Evolutionary conservation across 192 early-diverging fungal species (phyloP), one percentile per base, ranked within the genome.

Genomic region (Dissophora ornata): DNA sequence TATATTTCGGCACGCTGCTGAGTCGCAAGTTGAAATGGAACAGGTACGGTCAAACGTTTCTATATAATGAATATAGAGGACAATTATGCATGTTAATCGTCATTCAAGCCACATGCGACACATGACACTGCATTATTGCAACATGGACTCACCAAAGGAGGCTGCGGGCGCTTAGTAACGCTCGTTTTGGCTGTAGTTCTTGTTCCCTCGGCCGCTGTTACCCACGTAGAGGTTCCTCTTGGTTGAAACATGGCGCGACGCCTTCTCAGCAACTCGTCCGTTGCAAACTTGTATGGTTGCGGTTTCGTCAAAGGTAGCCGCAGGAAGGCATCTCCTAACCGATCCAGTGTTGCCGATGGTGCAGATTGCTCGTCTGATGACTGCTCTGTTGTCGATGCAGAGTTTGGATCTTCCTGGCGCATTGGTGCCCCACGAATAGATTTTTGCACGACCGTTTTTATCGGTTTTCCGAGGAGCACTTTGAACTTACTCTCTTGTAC

Each of bases 1-100:
- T 56, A 51, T 1, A 46, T 45, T n/a, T 73, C 70, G 13, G 70
- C 70, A 2, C 70, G 62, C 16, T 34, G 62, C 33, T 73, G 62
- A 13, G 70, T 73, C 19, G 54, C 48, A 15, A 73, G 30, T 4
- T 51, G 61, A 24, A 73, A 73, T 18, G 70, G 70, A 3, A 53
- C 47, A 15, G 70, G 70, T 8, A 44, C 40, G 2, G 62, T 73
- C 11, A 73, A 13, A 1, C 46, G 36, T 59, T 73, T 73, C 70
- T 73, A 33, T 19, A 15, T 19, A 2, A 21, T 41, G 12, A 30
- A n/a, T n/a, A n/a, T n/a, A n/a, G n/a, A n/a, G n/a, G n/a, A n/a
- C n/a, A n/a, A n/a, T n/a, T n/a, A n/a, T n/a, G n/a, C n/a, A 18
- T 15, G 53, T 12, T 38, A 19, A 21, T 21, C 5, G 18, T 6